Evolutionary conservation across 1,139 yeast species (phyloP), one percentile per base, ranked within the genome.

Genomic region (Saccharomyces pastorianus): DNA sequence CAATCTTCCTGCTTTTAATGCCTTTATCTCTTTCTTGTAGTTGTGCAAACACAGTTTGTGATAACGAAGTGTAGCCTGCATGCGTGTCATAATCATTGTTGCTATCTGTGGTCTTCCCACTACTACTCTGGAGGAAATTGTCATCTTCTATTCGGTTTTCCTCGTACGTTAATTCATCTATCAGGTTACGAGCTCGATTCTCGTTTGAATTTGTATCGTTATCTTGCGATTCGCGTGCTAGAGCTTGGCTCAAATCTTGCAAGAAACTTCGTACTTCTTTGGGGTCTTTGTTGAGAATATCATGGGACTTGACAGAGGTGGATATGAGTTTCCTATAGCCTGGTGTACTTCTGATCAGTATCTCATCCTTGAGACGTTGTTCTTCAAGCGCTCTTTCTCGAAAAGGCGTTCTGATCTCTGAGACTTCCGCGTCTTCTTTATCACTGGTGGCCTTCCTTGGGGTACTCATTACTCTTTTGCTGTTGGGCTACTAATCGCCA

Each of bases 241-340:
- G 50, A 11, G 61, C 64, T 13, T 60, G 55, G 53, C 67, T 64
- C 48, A 65, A 47, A 51, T 65, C 69, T 32, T 56, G 55, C 44
- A 65, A 48, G 51, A 59, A 64, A 14, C 56, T 48, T 32, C 57
- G 55, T 14, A 62, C 46, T 13, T 59, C 64, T 14, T 23, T 48
- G 2, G 61, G 58, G 41, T 63, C 60, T 38, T 58, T 59, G 20
- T 49, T 51, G 5, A 59, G 47, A 27, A 55, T 51, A 11, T 51
- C 56, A 29, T 53, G 55, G 4, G 52, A 49, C 49, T 58, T 59
- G 20, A 49, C 41, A 34, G 42, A 34, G 6, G 42, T 34, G 3
- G 42, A 34, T 34, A 9, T 3, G 25, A 56, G 38, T 32, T 57
- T 53, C 48, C 57, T 57, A 52, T 61, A 51, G 20, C 66, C 64